Base-by-base conservation (phyloP, 495 filamentous ascomycete species). In the Terfezia boudieri region DNA sequence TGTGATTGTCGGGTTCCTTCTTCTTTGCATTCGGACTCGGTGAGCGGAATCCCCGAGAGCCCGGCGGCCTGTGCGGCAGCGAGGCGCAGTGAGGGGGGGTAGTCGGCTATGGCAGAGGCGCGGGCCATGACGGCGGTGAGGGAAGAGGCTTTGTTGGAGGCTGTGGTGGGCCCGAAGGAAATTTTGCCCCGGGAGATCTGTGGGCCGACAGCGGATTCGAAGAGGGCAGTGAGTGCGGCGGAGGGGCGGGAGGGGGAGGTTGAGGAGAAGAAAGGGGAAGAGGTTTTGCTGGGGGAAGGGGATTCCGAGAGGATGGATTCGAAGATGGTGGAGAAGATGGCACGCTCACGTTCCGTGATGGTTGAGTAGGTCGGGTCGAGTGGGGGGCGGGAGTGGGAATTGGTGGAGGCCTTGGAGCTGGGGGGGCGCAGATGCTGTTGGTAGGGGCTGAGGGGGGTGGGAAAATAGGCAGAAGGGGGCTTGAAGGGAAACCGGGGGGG, bases 301-400 rank as follows among this genome's bases (percentile, higher is more conserved):
- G 51, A 51, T 4, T 49, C 17, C 5, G 59, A 59, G 8, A 65
- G 59, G 50, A 65, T 64, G 17, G 52, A 52, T 26, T 65, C 54
- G n/a, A 65, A 65, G 32, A 65, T 65, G 23, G 54, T 48, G n/a
- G 62, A 55, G 51, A 65, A 65, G 53, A 65, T 61, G 36, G 61
- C 54, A 7, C 62, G 59, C 17, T 65, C 62, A 3, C 62, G 56
- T 5, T 52, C 50, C 1, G 56, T 57, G 37, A 57, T 38, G 12
- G 56, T 32, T n/a, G 51, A 50, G 22, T 23, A 20, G 5, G 36
- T 22, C 51, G 51, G 37, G 14, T 37, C 12, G 17, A 3, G 37
- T 22, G 17, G 35, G 35, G 16, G 17, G 46, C 52, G 4, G 35
- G 54, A 14, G 23, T 7, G 17, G 41, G 55, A 14, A 23, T 51